phyloP scores from a whole-genome alignment of 163 green algal genomes.

The Chlamydomonas reinhardtii region DNA sequence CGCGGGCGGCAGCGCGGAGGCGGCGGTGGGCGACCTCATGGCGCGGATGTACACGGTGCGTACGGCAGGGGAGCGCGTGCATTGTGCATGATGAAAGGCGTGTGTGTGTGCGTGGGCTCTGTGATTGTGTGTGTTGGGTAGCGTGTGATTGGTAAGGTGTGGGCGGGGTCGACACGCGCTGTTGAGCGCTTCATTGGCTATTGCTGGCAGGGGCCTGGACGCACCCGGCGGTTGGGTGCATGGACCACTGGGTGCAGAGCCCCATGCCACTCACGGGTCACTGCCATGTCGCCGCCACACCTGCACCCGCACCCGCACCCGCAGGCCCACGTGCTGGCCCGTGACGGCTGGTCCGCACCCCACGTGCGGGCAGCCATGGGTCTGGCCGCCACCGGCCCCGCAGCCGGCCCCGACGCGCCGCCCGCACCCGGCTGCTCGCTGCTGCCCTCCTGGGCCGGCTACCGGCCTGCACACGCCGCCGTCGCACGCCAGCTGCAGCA shows the following conservation, averaged over 20 bases:
- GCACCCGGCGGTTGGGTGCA: too few relatives aligned
- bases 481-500: neutral
- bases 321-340: slow-evolving; percentile 23
- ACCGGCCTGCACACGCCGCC: neutral
- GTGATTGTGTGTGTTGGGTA: too few relatives aligned
- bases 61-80: neutral
- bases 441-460: slow-evolving; percentile 17
- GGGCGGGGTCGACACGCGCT: too few relatives aligned
- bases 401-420: neutral
- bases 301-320: too few relatives aligned
- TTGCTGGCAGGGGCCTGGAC: neutral
- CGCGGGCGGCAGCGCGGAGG: neutral
- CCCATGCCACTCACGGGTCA: too few relatives aligned
- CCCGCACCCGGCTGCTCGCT: neutral
- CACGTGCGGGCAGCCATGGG: slow-evolving; percentile 26
- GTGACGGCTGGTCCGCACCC: slow-evolving; percentile 34
- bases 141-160: too few relatives aligned
- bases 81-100: too few relatives aligned
- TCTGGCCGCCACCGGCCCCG: neutral
- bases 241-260: too few relatives aligned
- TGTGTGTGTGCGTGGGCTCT: neutral
- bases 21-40: slow-evolving; percentile 18
- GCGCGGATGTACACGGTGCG: slow-evolving; percentile 21
- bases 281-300: too few relatives aligned
- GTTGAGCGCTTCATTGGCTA: too few relatives aligned